Base-by-base conservation (phyloP, 192 early-diverging fungal genomes). In the Podila epigama region DNA sequence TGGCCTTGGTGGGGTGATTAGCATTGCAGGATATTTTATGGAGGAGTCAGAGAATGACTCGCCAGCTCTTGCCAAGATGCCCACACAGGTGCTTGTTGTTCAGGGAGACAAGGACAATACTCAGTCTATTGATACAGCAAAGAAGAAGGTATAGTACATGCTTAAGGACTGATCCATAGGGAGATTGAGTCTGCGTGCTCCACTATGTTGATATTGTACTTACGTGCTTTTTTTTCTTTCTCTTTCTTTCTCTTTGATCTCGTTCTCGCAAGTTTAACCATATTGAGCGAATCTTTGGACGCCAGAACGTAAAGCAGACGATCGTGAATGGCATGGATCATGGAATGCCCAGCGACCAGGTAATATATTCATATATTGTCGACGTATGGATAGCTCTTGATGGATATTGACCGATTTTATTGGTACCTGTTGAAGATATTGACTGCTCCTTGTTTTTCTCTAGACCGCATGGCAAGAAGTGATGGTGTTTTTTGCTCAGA, bases 261-360 rank as follows among this genome's bases (percentile, higher is more conserved):
- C 11, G 22, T 2, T 54, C 27, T 54, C 15, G 29, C 7, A 9
- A 50, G 25, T 52, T 82, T 28, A 69, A 83, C 42, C 37, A 60
- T 27, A 58, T 84, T 32, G 54, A 82, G 51, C 52, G 67, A 20
- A 31, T 69, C 20, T 86, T 82, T 56, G 60, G 70, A 22, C 51
- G 71, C 11, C 52, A 69, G 0, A 71, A 81, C 28, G 61, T 81
- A 28, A 57, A 60, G 3, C 81, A 84, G 6, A 33, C 56, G 40
- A 75, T 86, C 31, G 80, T 93, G 18, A 59, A 62, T n/a, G 85
- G 82, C 10, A 92, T 91, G 70, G 87, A 72, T 3, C 89, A 89
- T 61, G 62, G 69, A 2, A 91, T 93, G 85, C 89, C 91, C n/a
- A 65, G 42, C 40, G 68, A 55, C 10, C 79, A 85, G 79, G 82